Evolutionary conservation across 805 yeast species (phyloP).

Genomic region (Saturnispora besseyi): DNA sequence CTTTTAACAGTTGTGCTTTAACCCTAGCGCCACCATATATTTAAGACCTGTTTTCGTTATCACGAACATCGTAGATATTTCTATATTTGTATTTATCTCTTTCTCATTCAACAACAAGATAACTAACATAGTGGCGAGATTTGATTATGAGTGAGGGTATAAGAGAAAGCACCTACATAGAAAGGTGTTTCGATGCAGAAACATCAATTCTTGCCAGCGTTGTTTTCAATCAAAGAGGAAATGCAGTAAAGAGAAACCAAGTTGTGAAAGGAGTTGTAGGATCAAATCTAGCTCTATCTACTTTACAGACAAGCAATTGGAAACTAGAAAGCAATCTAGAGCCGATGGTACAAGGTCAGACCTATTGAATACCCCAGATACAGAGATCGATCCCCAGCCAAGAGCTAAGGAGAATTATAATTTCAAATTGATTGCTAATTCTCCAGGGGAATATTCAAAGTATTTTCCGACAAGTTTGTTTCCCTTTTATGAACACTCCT

Average conservation of each 20-base stretch:
- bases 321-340: constrained; percentile 3
- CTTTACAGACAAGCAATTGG: constrained; percentile 13
- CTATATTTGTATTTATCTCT: too few relatives aligned
- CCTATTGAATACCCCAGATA: constrained; percentile 1
- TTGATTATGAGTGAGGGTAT: background rate
- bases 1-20: constrained; percentile 39
- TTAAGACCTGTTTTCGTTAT: background rate
- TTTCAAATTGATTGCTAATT: constrained; percentile 16
- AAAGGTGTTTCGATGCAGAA: constrained; percentile 13
- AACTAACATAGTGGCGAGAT: background rate
- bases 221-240: constrained; percentile 17
- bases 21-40: constrained; percentile 59
- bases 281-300: constrained; percentile 15
- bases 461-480: constrained; percentile 17
- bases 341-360: background rate
- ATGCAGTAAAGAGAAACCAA: constrained; percentile 14
- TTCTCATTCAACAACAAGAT: too few relatives aligned
- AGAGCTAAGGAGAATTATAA: constrained; percentile 15
- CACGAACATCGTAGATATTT: background rate
- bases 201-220: constrained; percentile 16
- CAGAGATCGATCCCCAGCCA: constrained; percentile 14
- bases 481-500: constrained; percentile 16
- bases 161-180: background rate
- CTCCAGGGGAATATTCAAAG: constrained; percentile 20
- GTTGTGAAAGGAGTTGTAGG: constrained; percentile 13